These are phyloP conservation scores for Trametes pubescens DNA, from an alignment of 1,284 basidiomycete genomes.

Conservation along the genomic window DNA sequence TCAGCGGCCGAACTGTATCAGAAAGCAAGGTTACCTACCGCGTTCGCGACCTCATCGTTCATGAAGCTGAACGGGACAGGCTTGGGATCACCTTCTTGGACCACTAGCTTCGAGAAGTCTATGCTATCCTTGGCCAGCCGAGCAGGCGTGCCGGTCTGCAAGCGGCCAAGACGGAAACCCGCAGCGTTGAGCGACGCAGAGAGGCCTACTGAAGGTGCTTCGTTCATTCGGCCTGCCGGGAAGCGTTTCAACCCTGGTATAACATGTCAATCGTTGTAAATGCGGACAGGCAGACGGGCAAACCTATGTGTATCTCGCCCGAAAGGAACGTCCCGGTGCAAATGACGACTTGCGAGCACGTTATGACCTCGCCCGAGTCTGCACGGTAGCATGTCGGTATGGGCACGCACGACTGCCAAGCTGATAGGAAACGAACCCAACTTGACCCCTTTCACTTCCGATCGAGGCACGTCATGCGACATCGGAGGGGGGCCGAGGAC, in stretches of 20 bases:
- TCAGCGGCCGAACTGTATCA: no score
- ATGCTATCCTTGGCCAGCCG: slow-evolving; percentile 78
- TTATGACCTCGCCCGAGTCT: slow-evolving; percentile 82
- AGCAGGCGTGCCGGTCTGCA: slow-evolving; percentile 93
- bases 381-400: slow-evolving; percentile 15
- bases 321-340: slow-evolving; percentile 93
- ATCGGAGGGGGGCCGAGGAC: slow-evolving; percentile 61
- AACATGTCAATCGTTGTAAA: slow-evolving; percentile 2
- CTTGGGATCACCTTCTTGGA: slow-evolving; percentile 66
- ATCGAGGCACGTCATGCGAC: slow-evolving; percentile 34
- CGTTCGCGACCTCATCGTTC: slow-evolving; percentile 51
- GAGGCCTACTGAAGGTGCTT: slow-evolving; percentile 77
- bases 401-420: background rate
- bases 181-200: slow-evolving; percentile 78
- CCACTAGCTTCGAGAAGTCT: slow-evolving; percentile 64
- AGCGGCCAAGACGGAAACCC: slow-evolving; percentile 82
- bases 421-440: slow-evolving; percentile 57
- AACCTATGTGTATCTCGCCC: slow-evolving; percentile 88
- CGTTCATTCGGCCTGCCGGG: slow-evolving; percentile 85
- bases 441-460: slow-evolving; percentile 69
- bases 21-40: slow-evolving; percentile 39
- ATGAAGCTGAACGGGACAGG: slow-evolving; percentile 68
- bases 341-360: slow-evolving; percentile 83
- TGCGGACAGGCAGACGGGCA: slow-evolving; percentile 14
- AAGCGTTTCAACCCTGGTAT: slow-evolving; percentile 73